Percentiles rank a stretch among this genome's conserved stretches.
Conservation (phyloP, 108 stramenopile genomes). For the Mediolabrus comicus region DNA sequence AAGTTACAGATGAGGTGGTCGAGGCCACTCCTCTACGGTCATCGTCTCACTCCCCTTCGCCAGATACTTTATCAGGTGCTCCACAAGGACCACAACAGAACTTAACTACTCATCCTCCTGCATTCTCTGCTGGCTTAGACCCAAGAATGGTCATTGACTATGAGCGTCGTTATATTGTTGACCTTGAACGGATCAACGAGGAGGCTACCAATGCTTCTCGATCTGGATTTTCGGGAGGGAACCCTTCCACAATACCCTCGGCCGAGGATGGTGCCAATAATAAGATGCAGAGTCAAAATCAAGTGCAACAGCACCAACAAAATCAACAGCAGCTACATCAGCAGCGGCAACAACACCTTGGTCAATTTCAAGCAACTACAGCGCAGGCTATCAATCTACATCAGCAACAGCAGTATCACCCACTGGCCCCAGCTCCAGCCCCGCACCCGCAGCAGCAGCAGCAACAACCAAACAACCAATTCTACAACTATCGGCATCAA, state of each 20-base stretch:
- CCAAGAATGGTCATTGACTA: not conserved
- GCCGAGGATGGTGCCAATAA: not conserved
- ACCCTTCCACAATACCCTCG: not conserved
- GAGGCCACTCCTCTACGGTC: not conserved
- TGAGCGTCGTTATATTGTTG: conserved; percentile 20
- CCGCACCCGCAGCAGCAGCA: not conserved
- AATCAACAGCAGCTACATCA: not conserved
- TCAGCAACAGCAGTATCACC: not conserved
- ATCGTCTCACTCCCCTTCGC: not conserved
- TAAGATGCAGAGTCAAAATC: not conserved
- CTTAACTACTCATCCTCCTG: too few species aligned
- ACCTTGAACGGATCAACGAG: conserved; percentile 35
- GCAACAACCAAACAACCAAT: conserved; percentile 4
- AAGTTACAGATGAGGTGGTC: not conserved
- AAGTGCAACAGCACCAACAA: not conserved
- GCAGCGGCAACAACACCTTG: not conserved
- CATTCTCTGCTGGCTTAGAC: not conserved
- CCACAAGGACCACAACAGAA: too few species aligned
- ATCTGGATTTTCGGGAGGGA: not conserved
- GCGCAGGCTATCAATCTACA: not conserved
- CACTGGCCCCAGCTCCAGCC: not conserved
- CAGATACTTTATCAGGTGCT: not conserved
- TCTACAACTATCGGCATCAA: conserved; percentile 33
- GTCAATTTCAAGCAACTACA: not conserved
- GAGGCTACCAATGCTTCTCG: conserved; percentile 12